Conservation (phyloP, 2,329 filamentous ascomycete genomes). For the Sarocladium kiliense region DNA sequence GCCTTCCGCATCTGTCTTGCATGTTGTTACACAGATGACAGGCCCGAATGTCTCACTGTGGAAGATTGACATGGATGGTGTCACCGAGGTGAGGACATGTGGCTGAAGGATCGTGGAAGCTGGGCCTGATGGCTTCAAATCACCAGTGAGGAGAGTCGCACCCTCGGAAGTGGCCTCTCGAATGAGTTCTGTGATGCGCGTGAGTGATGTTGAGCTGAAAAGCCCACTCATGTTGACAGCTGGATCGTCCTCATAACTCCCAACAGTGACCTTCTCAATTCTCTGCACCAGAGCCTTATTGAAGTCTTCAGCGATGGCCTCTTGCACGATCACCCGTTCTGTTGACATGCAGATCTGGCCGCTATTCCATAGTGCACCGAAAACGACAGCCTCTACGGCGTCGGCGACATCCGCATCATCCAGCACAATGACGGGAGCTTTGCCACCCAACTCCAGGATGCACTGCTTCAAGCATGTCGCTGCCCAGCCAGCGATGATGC, state of each 20-base stretch:
- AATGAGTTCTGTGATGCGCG: constrained; percentile 32
- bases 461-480: constrained; percentile 63
- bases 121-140: constrained; percentile 25
- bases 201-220: constrained; percentile 14
- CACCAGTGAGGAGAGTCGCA: constrained; percentile 51
- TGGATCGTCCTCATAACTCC: constrained; percentile 20
- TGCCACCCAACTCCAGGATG: constrained; percentile 66
- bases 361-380: constrained; percentile 55
- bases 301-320: constrained; percentile 46
- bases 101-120: constrained; percentile 47
- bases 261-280: constrained; percentile 18
- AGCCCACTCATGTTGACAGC: constrained; percentile 16
- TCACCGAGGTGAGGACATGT: constrained; percentile 55
- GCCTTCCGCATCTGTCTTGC: constrained; percentile 58
- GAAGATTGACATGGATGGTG: constrained; percentile 61
- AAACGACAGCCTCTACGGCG: constrained; percentile 52
- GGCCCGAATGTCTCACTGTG: constrained; percentile 63
- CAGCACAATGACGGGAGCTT: constrained; percentile 60
- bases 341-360: constrained; percentile 7
- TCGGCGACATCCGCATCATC: constrained; percentile 61
- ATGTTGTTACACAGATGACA: constrained; percentile 53
- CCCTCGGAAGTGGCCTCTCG: constrained; percentile 52
- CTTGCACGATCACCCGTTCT: constrained; percentile 7
- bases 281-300: constrained; percentile 16
- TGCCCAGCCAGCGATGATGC: constrained; percentile 56